These are phyloP conservation scores for Dalbergia cochinchinensis DNA, from an alignment of 306 rosid species.

Conservation along the genomic window DNA sequence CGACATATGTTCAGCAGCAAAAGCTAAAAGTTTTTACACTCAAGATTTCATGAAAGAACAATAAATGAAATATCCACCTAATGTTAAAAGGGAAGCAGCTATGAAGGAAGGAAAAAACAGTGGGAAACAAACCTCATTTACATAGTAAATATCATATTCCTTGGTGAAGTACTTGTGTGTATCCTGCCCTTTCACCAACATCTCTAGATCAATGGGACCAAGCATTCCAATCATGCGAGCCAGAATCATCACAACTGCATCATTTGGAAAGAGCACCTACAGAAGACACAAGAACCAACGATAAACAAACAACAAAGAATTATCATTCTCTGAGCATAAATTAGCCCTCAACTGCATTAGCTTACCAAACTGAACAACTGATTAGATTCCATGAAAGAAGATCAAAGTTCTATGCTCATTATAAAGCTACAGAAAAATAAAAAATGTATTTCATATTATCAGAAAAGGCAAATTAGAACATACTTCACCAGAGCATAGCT, in stretches of 20 bases:
- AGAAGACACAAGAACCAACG: constrained; percentile 6
- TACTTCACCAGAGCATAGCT: constrained; percentile 96
- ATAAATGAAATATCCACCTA: constrained; percentile 5
- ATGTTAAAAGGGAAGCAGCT: not conserved
- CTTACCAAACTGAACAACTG: not conserved
- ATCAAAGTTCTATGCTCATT: constrained; percentile 2
- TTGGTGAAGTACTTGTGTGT: constrained; percentile 92
- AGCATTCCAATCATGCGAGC: constrained; percentile 88
- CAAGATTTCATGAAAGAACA: constrained; percentile 1
- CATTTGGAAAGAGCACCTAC: constrained; percentile 96
- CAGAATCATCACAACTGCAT: constrained; percentile 77
- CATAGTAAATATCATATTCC: constrained; percentile 79
- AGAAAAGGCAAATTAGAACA: constrained; percentile 45
- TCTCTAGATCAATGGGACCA: constrained; percentile 86
- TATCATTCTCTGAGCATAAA: not conserved
- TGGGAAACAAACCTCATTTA: constrained; percentile 78
- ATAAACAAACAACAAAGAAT: constrained; percentile 12
- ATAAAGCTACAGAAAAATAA: not conserved
- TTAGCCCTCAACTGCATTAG: constrained; percentile 17
- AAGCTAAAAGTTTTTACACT: not conserved
- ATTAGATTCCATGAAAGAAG: not conserved
- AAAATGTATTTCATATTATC: constrained; percentile 28
- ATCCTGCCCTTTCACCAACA: constrained; percentile 85
- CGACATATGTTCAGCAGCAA: not conserved
- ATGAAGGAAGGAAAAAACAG: constrained; percentile 2